Percentiles rank a stretch among this genome's conserved stretches.
Evolutionary conservation across 805 yeast species (phyloP).

Genomic region (Scheffersomyces stipitis): DNA sequence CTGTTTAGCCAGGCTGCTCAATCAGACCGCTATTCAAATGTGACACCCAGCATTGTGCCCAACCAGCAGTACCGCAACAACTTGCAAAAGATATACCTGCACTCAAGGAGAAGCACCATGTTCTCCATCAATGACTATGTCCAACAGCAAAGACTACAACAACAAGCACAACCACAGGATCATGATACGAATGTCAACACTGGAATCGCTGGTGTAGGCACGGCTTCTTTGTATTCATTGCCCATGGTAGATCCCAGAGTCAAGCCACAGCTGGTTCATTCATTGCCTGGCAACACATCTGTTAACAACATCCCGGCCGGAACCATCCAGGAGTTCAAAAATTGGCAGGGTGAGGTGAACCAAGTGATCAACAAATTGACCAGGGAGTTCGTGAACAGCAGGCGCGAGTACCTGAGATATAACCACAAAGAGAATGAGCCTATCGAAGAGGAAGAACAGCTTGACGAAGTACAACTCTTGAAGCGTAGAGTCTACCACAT

Average conservation of each 20-base stretch:
- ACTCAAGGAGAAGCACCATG: slow-evolving; percentile 40
- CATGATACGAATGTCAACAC: slow-evolving; percentile 5
- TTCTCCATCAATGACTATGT: slow-evolving; percentile 35
- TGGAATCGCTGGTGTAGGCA: slow-evolving; percentile 8
- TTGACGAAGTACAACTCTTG: slow-evolving; percentile 14
- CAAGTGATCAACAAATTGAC: slow-evolving; percentile 45
- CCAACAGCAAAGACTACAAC: slow-evolving; percentile 31
- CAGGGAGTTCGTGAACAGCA: slow-evolving; percentile 27
- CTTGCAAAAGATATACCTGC: slow-evolving; percentile 44
- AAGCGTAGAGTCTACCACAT: slow-evolving; percentile 22
- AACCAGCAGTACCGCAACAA: slow-evolving; percentile 33
- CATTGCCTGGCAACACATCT: slow-evolving; percentile 2
- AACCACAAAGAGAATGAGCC: slow-evolving; percentile 1
- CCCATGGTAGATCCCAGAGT: slow-evolving; percentile 4
- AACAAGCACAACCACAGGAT: slow-evolving; percentile 4
- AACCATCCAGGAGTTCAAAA: slow-evolving; percentile 40
- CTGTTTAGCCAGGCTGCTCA: slow-evolving; percentile 29
- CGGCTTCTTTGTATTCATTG: slow-evolving; percentile 13
- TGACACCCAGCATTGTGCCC: slow-evolving; percentile 29
- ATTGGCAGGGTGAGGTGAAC: slow-evolving; percentile 57
- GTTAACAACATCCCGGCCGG: slow-evolving; percentile 1
- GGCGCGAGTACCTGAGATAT: not conserved
- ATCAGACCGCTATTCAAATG: slow-evolving; percentile 36
- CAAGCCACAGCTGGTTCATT: slow-evolving; percentile 1
- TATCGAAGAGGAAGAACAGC: not conserved